Base-by-base conservation (phyloP, 768 basidiomycete species). In the Dendrothele bispora region DNA sequence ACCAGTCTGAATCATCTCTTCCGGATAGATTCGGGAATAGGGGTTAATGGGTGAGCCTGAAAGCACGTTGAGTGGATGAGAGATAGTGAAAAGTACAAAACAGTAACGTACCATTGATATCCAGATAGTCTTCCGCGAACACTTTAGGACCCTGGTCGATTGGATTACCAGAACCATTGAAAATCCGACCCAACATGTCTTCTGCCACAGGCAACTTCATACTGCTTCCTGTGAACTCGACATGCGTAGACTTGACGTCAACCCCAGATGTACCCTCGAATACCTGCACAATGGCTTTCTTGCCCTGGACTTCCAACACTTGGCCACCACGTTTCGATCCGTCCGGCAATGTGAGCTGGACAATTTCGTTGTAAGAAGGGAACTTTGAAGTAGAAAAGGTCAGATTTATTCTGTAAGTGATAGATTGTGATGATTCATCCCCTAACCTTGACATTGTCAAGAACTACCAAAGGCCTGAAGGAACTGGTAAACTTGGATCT, bases 1-100 rank as follows among this genome's bases (percentile, higher is more conserved):
- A 70, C 97, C 97, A 28, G 97, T 99, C 70, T 99, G 97, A 55
- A 99, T 98, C 97, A 99, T 99, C 73, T 99, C 97, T 71, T 98
- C 97, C 51, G 97, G 97, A 74, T 99, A 98, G 73, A 98, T 98
- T 65, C 97, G 94, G 53, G 91, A 91, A 68, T 86, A 95, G 18
- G 93, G 93, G 67, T 95, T 99, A 72, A 98, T 99, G 36, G 97
- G 97, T 4, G 93, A 95, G 52, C 95, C 95, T 95, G 54, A 36
- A 55, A 44, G 41, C 27, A 49, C 24, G 17, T 34, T 32, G 20
- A n/a, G 36, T 5, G 30, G 35, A 22, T 27, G 41, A 49, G 18
- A 54, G 47, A 36, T 35, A 47, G 8, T 43, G 14, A 48, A 25
- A 28, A 54, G 47, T 18, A 54, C 46, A 37, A 45, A 45, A 29